Evolutionary conservation across 305 asterid species (phyloP).

Genomic region (Solanum hybrid): DNA sequence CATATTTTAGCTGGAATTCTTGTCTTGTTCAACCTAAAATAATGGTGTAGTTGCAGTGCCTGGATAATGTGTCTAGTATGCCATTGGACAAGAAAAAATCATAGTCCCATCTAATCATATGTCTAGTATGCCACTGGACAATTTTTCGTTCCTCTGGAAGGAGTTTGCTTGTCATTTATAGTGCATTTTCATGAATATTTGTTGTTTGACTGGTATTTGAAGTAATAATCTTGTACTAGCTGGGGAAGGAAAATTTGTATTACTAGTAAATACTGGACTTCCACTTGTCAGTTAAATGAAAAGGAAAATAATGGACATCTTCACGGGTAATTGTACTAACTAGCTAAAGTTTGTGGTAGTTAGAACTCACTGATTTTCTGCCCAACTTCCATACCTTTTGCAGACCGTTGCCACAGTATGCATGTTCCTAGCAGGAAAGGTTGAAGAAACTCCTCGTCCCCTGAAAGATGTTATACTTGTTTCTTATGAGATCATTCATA

Average conservation of each 20-base stretch:
- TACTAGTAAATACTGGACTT: not conserved
- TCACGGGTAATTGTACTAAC: not conserved
- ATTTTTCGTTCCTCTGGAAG: not conserved
- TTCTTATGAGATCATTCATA: conserved; percentile 86
- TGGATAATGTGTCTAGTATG: not conserved
- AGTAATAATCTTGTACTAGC: not conserved
- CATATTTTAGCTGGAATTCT: not conserved
- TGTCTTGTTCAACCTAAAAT: not conserved
- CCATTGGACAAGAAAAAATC: not conserved
- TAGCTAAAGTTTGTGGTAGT: conserved; percentile 9
- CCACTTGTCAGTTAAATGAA: not conserved
- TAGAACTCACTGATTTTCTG: conserved; percentile 8
- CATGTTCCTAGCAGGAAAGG: conserved; percentile 98
- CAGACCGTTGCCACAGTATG: conserved; percentile 88
- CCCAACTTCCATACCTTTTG: conserved; percentile 6
- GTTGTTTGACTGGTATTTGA: not conserved
- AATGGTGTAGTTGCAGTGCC: not conserved
- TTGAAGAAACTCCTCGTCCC: conserved; percentile 99
- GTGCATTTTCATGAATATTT: not conserved
- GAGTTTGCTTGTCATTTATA: not conserved
- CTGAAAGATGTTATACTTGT: conserved; percentile 85
- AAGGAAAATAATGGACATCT: not conserved
- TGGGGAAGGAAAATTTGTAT: not conserved
- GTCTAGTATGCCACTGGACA: not conserved
- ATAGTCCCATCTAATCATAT: not conserved